Evolutionary conservation across 1,139 yeast genomes (phyloP).

Genomic region (Diutina siamensis): DNA sequence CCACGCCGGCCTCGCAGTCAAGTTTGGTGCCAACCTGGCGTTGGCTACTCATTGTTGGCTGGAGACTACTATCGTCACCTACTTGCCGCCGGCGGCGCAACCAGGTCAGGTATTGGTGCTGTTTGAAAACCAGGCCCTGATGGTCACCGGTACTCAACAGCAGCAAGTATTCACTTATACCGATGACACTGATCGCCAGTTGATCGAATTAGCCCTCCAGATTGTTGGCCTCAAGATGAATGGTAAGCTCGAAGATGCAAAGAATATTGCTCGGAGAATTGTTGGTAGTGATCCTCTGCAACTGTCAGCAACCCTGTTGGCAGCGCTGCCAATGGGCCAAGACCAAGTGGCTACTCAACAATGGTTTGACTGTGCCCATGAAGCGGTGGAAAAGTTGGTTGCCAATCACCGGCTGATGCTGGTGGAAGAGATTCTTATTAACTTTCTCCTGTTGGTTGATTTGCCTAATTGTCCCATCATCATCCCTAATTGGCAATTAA

Average conservation of each 20-base stretch:
- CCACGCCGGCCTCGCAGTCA: slow-evolving; percentile 68
- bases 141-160: slow-evolving; percentile 23
- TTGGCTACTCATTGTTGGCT: slow-evolving; percentile 95
- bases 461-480: slow-evolving; percentile 50
- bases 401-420: slow-evolving; percentile 24
- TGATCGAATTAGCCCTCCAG: slow-evolving; percentile 85
- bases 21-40: slow-evolving; percentile 78
- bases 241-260: slow-evolving; percentile 86
- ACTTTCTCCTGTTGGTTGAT: slow-evolving; percentile 53
- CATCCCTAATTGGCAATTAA: slow-evolving; percentile 68
- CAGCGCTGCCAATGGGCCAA: slow-evolving; percentile 8
- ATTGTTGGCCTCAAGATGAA: slow-evolving; percentile 93
- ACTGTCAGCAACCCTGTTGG: slow-evolving; percentile 6
- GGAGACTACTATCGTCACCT: slow-evolving; percentile 84
- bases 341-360: slow-evolving; percentile 11
- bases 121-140: slow-evolving; percentile 41
- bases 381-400: slow-evolving; percentile 38
- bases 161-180: slow-evolving; percentile 72
- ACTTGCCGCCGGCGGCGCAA: slow-evolving; percentile 77
- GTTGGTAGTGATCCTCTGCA: slow-evolving; percentile 45
- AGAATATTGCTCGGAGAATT: slow-evolving; percentile 77
- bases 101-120: slow-evolving; percentile 91
- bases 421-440: slow-evolving; percentile 49
- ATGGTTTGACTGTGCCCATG: slow-evolving; percentile 41
- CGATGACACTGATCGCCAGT: slow-evolving; percentile 86